Conservation (phyloP, 2,329 filamentous ascomycete species). For the Aspergillaceae sp. region DNA sequence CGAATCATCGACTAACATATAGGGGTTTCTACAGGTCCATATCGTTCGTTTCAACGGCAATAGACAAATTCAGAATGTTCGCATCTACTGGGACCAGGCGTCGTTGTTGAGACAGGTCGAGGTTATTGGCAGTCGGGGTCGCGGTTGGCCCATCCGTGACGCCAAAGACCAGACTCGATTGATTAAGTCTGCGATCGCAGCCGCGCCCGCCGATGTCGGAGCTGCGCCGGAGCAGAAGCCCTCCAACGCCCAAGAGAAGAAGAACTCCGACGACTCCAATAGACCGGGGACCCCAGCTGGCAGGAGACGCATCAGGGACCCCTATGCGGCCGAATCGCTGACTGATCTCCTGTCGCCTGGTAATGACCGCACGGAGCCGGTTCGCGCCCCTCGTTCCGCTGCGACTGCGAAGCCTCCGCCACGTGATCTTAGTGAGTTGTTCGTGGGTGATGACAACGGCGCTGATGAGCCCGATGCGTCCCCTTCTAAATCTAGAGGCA, state of each 20-base stretch:
- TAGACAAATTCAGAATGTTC: conserved; percentile 75
- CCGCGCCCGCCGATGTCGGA: conserved; percentile 9
- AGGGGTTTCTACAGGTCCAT: conserved; percentile 54
- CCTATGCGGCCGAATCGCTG: conserved; percentile 46
- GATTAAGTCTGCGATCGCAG: conserved; percentile 49
- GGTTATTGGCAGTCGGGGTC: conserved; percentile 79
- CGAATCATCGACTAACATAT: conserved; percentile 1
- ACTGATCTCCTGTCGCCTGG: conserved; percentile 59
- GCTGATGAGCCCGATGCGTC: conserved; percentile 18
- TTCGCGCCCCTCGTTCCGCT: conserved; percentile 53
- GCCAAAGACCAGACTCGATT: conserved; percentile 73
- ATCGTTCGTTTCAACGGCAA: conserved; percentile 73
- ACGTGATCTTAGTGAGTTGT: conserved; percentile 62
- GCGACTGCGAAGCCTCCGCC: conserved; percentile 61
- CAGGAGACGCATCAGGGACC: conserved; percentile 36
- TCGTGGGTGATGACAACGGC: conserved; percentile 39
- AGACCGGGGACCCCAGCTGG: conserved; percentile 21
- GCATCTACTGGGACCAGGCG: conserved; percentile 91
- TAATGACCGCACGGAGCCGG: conserved; percentile 39
- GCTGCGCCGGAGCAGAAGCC: conserved; percentile 11
- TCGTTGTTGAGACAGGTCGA: conserved; percentile 88
- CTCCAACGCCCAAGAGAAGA: conserved; percentile 9
- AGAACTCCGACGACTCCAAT: conserved; percentile 6
- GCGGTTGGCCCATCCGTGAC: conserved; percentile 92
- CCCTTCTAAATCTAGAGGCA: conserved; percentile 25